Evolutionary conservation across 371 early-diverging fungal species (phyloP), one percentile per base, ranked within the genome.

Genomic region (Haplosporangium sp.): DNA sequence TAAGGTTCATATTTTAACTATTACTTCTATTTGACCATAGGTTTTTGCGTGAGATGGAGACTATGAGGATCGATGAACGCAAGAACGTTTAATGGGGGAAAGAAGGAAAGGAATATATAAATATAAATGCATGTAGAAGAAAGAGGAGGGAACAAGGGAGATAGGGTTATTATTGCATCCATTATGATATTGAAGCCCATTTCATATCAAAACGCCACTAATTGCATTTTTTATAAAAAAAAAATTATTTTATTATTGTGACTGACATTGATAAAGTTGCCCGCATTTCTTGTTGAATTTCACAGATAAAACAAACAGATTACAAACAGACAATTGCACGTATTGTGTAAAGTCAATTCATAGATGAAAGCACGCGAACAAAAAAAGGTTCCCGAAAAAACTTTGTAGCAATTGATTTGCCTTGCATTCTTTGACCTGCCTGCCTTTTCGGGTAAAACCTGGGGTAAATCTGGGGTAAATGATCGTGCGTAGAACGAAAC

Each of bases 11-110:
- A 55, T 11, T 8, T 55, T 3, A 53, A 45, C 34, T 45, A 2
- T 37, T 37, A 42, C 35, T 55, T 55, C 9, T 55, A 52, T 19
- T 19, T 20, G 17, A 35, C 10, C 27, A 37, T 69, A 81, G 82
- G 72, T 81, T 81, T 48, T 40, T 81, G 47, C 72, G 76, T 8
- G 76, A 74, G 72, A 75, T 75, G 75, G 82, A 81, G 64, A 75
- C 76, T 5, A 71, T 75, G 75, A 81, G 56, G 59, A 62, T 75
- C 45, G 76, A 75, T 2, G 72, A 81, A 50, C 60, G 47, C 56
- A 81, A 81, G 82, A 61, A 71, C 53, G 69, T 42, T 4, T 81
- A 70, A 53, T 57, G n/a, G 39, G 13, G 0, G 6, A 40, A 17
- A 1, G 44, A 11, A 35, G 7, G 37, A 40, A 34, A 9, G 15